Percentiles rank a stretch among this genome's conserved stretches.
Conservation (phyloP, 1,139 yeast species). For the Geotrichum europaeum region DNA sequence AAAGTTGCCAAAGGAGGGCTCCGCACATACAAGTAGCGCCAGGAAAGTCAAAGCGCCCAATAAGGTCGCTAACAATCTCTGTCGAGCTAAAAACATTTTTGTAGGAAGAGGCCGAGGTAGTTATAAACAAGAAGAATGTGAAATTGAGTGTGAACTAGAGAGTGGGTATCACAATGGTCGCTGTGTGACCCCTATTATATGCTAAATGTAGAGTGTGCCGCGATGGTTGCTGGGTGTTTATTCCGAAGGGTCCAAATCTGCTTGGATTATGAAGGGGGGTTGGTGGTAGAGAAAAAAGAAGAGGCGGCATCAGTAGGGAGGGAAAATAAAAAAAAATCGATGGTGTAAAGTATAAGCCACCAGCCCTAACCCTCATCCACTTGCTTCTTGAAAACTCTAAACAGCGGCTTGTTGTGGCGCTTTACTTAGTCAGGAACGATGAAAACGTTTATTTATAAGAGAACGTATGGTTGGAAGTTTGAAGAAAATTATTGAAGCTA, state of each 20-base stretch:
- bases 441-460: background rate
- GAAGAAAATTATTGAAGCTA: background rate
- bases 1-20: slow-evolving; percentile 1
- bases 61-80: slow-evolving; percentile 13
- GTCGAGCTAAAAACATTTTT: slow-evolving; percentile 8
- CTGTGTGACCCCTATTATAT: background rate
- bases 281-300: background rate
- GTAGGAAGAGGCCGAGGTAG: background rate
- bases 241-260: background rate
- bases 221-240: background rate
- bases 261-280: background rate
- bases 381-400: background rate
- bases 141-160: background rate
- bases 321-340: background rate
- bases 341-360: background rate
- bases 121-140: background rate
- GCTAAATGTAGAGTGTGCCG: background rate
- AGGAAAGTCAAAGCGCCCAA: slow-evolving; percentile 13
- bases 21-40: slow-evolving; percentile 8
- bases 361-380: background rate
- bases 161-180: background rate
- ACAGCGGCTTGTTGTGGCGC: background rate
- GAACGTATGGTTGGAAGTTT: background rate
- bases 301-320: no score
- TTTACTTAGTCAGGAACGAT: background rate